These are phyloP conservation scores for Persicaria tinctoria DNA, from an alignment of 148 eudicot species.

Conservation along the genomic window DNA sequence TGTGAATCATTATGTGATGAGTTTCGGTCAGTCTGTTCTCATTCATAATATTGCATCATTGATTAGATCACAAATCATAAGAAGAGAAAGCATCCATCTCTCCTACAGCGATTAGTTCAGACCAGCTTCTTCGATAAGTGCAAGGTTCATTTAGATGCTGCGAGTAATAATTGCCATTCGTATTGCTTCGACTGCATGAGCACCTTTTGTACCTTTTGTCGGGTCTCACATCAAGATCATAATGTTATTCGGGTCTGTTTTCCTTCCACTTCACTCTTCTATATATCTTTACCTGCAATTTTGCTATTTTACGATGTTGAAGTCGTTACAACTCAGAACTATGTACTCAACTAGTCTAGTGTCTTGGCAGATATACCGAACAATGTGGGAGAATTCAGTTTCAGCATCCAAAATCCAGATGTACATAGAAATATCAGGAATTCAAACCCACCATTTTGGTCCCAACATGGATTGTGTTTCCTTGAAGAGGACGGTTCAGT, in stretches of 20 bases:
- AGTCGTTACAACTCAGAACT: no score
- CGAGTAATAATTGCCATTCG: not conserved
- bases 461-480: not conserved
- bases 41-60: not conserved
- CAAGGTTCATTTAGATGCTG: not conserved
- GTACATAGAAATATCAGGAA: slow-evolving; percentile 5
- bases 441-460: not conserved
- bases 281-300: not conserved
- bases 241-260: not conserved
- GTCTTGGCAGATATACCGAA: not conserved
- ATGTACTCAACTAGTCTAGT: not conserved
- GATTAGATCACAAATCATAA: not conserved
- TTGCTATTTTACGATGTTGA: not conserved
- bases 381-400: slow-evolving; percentile 3
- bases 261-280: not conserved
- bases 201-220: not conserved
- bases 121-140: slow-evolving; percentile 7
- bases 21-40: not conserved
- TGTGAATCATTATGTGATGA: not conserved
- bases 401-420: not conserved
- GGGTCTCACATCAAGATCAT: slow-evolving; percentile 2
- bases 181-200: slow-evolving; percentile 8
- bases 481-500: slow-evolving; percentile 1
- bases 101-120: not conserved
- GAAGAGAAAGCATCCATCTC: not conserved